phyloP scores from a whole-genome alignment of 1,284 basidiomycete genomes.

The Waitea zeae region DNA sequence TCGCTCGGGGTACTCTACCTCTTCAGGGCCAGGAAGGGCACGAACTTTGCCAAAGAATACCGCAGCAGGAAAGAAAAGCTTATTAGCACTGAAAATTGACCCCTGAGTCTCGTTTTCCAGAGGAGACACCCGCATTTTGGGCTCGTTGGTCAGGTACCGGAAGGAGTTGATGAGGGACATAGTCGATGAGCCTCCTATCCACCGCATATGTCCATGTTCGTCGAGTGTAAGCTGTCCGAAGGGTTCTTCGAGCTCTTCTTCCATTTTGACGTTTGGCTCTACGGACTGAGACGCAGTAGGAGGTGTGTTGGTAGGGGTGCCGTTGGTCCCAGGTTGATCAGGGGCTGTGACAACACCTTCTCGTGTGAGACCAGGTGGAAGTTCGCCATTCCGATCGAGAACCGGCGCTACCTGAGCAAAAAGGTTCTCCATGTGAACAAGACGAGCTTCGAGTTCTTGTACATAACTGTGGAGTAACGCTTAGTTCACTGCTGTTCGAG shows the following conservation, averaged over 20 bases:
- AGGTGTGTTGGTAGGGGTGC: constrained; percentile 16
- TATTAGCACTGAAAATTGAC: constrained; percentile 59
- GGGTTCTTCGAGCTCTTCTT: constrained; percentile 58
- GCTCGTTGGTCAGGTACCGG: constrained; percentile 53
- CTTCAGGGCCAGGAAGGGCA: constrained; percentile 68
- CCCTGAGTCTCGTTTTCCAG: constrained; percentile 67
- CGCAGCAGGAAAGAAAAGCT: constrained; percentile 76
- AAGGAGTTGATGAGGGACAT: constrained; percentile 85
- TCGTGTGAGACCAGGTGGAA: constrained; percentile 7
- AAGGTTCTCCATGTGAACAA: constrained; percentile 69
- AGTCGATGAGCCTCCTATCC: constrained; percentile 84
- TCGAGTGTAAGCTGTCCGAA: constrained; percentile 78
- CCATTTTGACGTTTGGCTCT: constrained; percentile 32
- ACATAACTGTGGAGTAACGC: constrained; percentile 42
- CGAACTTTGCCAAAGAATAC: constrained; percentile 78
- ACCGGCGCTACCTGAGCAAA: constrained; percentile 64
- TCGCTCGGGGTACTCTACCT: constrained; percentile 73
- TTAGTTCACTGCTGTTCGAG: constrained; percentile 2
- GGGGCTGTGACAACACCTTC: constrained; percentile 13
- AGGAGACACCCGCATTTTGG: constrained; percentile 59
- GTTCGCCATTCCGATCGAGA: constrained; percentile 45
- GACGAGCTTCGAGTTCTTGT: constrained; percentile 68
- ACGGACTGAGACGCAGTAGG: constrained; percentile 13
- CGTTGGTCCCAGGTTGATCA: no score
- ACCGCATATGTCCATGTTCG: constrained; percentile 79